Evolutionary conservation across 2,329 filamentous ascomycete genomes (phyloP), one percentile per base, ranked within the genome.

Genomic region (Cordyceps tenuipes): DNA sequence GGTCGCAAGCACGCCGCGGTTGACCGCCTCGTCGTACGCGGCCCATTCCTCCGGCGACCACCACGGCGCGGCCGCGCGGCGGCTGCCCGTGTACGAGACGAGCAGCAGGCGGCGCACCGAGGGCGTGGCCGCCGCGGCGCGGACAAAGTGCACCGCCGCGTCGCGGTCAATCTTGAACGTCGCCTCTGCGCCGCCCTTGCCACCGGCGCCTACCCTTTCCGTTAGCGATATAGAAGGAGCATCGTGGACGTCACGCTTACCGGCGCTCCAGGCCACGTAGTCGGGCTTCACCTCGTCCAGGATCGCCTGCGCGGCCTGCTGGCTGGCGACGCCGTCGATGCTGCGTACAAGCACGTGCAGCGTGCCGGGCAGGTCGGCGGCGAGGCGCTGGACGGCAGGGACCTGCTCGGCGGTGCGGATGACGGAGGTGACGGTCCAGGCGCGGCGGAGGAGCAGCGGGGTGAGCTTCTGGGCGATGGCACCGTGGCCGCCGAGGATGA

Each of bases 401-500:
- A 82, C 79, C 65, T 94, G 90, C 0, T 85, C 83, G n/a, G 83
- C 76, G 64, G 85, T 82, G 67, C 90, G 88, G 71, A 95, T 87
- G 62, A 94, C 77, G 70, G 86, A 90, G 62, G 88, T 91, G 58
- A 95, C 87, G 64, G 83, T 83, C 87, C 89, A 93, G 39, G 83
- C 83, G 64, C 86, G 84, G 55, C 84, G 79, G 47, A 94, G 83
- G 8, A 95, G 84, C 62, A 92, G 80, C 1, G 88, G 88, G 9
- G 90, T 94, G 44, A 94, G 80, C 48, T 87, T 75, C 61, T 89
- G 83, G 65, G 89, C 83, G 62, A 94, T 74, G 71, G 91, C 90
- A 75, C 90, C 90, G 76, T 92, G 89, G 67, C 90, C 90, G 68
- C 90, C 90, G 63, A 94, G 82, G 65, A 94, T 74, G 62, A 92